A percentile compares a stretch with the other conserved stretches of the same genome.
These are phyloP conservation scores for Glonium stellatum DNA, from an alignment of 495 filamentous ascomycete genomes.

Conservation along the genomic window DNA sequence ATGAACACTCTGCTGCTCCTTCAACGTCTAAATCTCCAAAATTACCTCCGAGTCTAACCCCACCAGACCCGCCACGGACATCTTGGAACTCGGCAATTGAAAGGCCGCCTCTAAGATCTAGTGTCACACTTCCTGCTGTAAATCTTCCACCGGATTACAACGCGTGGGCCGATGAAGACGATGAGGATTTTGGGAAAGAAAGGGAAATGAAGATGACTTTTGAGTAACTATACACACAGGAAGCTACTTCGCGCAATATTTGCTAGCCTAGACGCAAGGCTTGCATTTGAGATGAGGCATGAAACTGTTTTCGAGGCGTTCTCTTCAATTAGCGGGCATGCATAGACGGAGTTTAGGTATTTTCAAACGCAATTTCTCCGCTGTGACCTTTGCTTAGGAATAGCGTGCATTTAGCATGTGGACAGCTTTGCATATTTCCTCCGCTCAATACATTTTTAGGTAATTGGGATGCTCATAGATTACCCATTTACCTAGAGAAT, in stretches of 20 bases:
- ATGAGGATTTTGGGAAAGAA: conserved; percentile 49
- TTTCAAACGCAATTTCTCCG: too few relatives aligned
- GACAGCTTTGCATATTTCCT: too few relatives aligned
- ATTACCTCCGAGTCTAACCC: conserved; percentile 3
- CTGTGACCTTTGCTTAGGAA: too few relatives aligned
- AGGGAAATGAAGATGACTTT: conserved; percentile 54
- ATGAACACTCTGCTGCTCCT: conserved; percentile 10
- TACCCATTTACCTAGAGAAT: too few relatives aligned
- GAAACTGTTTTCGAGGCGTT: background rate
- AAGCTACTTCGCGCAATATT: background rate
- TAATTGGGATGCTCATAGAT: too few relatives aligned
- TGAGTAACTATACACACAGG: conserved; percentile 7
- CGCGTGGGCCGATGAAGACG: conserved; percentile 76
- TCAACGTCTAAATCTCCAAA: conserved; percentile 1
- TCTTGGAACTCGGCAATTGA: conserved; percentile 25
- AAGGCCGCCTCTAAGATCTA: conserved; percentile 39
- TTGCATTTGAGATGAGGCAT: background rate
- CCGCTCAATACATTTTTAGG: too few relatives aligned
- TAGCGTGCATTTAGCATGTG: too few relatives aligned
- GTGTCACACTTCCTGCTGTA: conserved; percentile 37
- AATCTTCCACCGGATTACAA: conserved; percentile 53
- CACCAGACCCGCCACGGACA: conserved; percentile 1
- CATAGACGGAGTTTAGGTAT: background rate
- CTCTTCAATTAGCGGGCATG: background rate
- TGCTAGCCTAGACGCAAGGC: background rate